These are phyloP conservation scores for Leccinum imitatum DNA, from an alignment of 768 basidiomycete genomes.

Conservation along the genomic window DNA sequence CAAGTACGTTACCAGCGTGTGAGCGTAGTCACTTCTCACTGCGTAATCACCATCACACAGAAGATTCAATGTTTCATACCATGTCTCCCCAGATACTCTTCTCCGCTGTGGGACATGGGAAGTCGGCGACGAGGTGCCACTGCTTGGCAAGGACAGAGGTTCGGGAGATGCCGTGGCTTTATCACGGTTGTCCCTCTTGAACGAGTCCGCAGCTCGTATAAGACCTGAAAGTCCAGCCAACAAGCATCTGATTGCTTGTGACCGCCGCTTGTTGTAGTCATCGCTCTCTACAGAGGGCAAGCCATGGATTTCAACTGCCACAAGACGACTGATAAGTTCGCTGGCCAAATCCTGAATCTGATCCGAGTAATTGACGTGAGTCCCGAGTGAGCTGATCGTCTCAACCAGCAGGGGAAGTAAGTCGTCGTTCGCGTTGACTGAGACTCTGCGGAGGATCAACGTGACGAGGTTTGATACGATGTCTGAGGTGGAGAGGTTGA, in stretches of 20 bases:
- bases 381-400: slow-evolving; percentile 80
- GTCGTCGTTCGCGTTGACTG: slow-evolving; percentile 58
- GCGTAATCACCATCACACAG: slow-evolving; percentile 76
- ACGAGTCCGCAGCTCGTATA: slow-evolving; percentile 56
- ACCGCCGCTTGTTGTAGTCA: slow-evolving; percentile 44
- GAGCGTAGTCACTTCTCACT: slow-evolving; percentile 78
- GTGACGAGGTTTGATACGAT: slow-evolving; percentile 77
- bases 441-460: slow-evolving; percentile 68
- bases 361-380: slow-evolving; percentile 93
- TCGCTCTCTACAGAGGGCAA: slow-evolving; percentile 41
- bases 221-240: slow-evolving; percentile 70
- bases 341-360: slow-evolving; percentile 91
- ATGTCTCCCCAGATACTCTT: slow-evolving; percentile 75
- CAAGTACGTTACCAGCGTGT: slow-evolving; percentile 74
- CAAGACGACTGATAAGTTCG: slow-evolving; percentile 75
- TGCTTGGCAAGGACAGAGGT: slow-evolving; percentile 29
- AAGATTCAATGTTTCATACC: slow-evolving; percentile 88
- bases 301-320: slow-evolving; percentile 67
- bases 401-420: slow-evolving; percentile 68
- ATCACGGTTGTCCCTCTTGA: slow-evolving; percentile 25
- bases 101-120: slow-evolving; percentile 54
- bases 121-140: slow-evolving; percentile 25
- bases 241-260: slow-evolving; percentile 68
- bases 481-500: slow-evolving; percentile 90
- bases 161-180: slow-evolving; percentile 19